phyloP scores from a whole-genome alignment of 306 rosid genomes.

The Canavalia ensiformis region DNA sequence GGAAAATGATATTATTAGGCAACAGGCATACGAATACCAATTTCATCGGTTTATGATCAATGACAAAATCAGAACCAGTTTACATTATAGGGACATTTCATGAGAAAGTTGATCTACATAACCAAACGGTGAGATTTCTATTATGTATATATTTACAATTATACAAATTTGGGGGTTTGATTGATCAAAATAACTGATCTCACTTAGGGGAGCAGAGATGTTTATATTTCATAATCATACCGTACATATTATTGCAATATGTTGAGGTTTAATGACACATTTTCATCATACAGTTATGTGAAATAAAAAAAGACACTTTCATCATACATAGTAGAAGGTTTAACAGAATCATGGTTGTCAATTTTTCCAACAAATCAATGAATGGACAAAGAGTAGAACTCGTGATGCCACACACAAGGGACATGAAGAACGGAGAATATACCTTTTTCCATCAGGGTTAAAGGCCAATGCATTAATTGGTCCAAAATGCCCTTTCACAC shows the following conservation, averaged over 20 bases:
- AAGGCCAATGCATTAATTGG: slow-evolving; percentile 96
- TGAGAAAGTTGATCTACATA: background rate
- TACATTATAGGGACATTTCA: background rate
- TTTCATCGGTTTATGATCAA: background rate
- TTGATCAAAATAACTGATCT: background rate
- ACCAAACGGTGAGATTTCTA: background rate
- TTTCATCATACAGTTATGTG: background rate
- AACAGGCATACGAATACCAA: background rate
- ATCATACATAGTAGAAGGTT: background rate
- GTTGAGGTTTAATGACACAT: background rate
- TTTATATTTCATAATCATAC: background rate
- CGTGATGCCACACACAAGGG: background rate
- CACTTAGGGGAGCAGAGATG: background rate
- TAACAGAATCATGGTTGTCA: slow-evolving; percentile 20
- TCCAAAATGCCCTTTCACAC: slow-evolving; percentile 98
- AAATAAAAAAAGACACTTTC: background rate
- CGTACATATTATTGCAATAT: background rate
- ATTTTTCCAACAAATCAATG: slow-evolving; percentile 6
- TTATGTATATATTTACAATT: background rate
- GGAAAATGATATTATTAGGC: background rate
- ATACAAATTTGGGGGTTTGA: slow-evolving; percentile 7
- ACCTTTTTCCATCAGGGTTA: slow-evolving; percentile 98
- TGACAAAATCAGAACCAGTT: background rate
- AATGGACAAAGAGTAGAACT: background rate
- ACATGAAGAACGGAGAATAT: slow-evolving; percentile 19